Evolutionary conservation across 2,329 filamentous ascomycete genomes (phyloP).

Genomic region (Cladophialophora exuberans): DNA sequence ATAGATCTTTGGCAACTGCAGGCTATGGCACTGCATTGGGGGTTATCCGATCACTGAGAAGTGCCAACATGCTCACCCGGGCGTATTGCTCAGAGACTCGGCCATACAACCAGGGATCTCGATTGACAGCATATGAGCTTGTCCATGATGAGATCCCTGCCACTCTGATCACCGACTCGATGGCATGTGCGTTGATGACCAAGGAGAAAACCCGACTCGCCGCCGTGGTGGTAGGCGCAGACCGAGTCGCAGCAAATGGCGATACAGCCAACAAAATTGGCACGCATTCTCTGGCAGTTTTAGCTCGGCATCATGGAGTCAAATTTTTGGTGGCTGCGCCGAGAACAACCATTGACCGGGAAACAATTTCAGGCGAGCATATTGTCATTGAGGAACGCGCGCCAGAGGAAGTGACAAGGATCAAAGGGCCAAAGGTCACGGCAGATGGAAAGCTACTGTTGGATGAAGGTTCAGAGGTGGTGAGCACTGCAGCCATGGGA

Average conservation of each 20-base stretch:
- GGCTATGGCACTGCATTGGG: constrained; percentile 97
- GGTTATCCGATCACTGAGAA: constrained; percentile 82
- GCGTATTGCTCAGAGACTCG: constrained; percentile 97
- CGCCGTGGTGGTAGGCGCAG: constrained; percentile 91
- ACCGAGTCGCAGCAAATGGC: constrained; percentile 92
- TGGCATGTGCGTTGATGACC: constrained; percentile 84
- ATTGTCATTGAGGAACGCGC: constrained; percentile 92
- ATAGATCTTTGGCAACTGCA: constrained; percentile 85
- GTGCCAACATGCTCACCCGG: constrained; percentile 68
- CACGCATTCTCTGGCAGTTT: constrained; percentile 89
- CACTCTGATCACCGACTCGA: constrained; percentile 92
- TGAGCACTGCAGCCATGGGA: constrained; percentile 76
- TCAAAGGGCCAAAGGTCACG: constrained; percentile 74
- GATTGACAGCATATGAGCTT: constrained; percentile 94
- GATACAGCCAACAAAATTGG: constrained; percentile 99
- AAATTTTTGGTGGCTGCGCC: constrained; percentile 96
- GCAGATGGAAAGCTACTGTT: constrained; percentile 64
- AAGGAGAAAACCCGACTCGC: constrained; percentile 66
- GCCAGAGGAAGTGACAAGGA: constrained; percentile 77
- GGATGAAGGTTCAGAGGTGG: constrained; percentile 64
- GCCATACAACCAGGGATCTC: constrained; percentile 96
- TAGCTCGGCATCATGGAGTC: constrained; percentile 83
- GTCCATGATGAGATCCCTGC: constrained; percentile 89
- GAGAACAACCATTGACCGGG: constrained; percentile 88
- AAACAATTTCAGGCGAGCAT: constrained; percentile 73